Conservation (phyloP, 108 stramenopile species). For the Skeletonema grethae region DNA sequence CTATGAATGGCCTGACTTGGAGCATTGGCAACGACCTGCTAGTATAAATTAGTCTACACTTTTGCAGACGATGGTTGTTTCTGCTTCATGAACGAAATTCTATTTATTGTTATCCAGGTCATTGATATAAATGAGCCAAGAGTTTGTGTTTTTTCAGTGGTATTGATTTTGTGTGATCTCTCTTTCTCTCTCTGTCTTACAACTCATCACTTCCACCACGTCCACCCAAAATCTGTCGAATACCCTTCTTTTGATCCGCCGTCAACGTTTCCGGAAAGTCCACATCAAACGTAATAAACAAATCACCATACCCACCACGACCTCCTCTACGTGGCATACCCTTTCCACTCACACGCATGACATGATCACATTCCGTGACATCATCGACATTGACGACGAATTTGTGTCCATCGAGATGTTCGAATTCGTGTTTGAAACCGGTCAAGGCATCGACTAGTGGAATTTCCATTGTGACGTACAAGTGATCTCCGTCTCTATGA, state of each 20-base stretch:
- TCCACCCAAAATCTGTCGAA: conserved; percentile 65
- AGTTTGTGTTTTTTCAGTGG: too few species aligned
- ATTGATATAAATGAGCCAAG: too few species aligned
- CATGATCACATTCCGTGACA: conserved; percentile 86
- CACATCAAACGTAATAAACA: conserved; percentile 90
- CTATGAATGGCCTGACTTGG: conserved; percentile 73
- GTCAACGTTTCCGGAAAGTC: conserved; percentile 85
- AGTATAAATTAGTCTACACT: conserved; percentile 4
- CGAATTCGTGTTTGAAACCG: conserved; percentile 79
- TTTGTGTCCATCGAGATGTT: conserved; percentile 78
- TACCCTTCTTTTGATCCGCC: conserved; percentile 67
- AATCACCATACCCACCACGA: conserved; percentile 77
- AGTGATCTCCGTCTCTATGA: conserved; percentile 84
- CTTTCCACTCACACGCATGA: conserved; percentile 80
- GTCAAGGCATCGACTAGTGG: conserved; percentile 91
- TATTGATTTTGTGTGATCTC: neutral
- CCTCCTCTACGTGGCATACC: conserved; percentile 91
- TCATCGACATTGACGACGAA: conserved; percentile 70
- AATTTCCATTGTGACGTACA: conserved; percentile 86
- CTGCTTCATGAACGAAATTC: too few species aligned
- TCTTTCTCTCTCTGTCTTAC: neutral
- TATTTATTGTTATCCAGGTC: too few species aligned
- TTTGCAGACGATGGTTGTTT: neutral
- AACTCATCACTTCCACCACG: neutral
- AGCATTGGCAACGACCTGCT: conserved; percentile 21